Percentiles rank a stretch among this genome's conserved stretches.
Evolutionary conservation across 495 filamentous ascomycete species (phyloP).

Genomic region (Monascus purpureus): DNA sequence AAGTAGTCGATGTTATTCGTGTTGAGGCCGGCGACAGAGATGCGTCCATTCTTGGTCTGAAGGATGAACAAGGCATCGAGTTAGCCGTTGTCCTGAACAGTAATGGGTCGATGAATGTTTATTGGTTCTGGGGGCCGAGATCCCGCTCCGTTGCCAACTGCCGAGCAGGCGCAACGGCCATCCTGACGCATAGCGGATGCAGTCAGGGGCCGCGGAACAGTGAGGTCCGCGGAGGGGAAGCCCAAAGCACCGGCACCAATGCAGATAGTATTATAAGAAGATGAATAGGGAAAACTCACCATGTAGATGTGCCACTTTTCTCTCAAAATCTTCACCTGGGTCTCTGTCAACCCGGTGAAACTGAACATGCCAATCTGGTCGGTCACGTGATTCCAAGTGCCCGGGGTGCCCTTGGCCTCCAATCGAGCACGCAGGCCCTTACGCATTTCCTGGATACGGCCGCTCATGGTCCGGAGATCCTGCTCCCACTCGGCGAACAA

Average conservation of each 20-base stretch:
- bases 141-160: background rate
- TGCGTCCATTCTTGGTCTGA: constrained; percentile 87
- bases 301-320: constrained; percentile 86
- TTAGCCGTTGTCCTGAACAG: background rate
- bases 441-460: constrained; percentile 84
- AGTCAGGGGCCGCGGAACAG: too few species aligned
- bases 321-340: constrained; percentile 69
- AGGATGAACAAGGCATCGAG: background rate
- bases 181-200: too few species aligned
- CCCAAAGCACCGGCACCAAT: too few species aligned
- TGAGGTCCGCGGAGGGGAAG: too few species aligned
- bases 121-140: constrained; percentile 1
- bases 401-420: constrained; percentile 67
- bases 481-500: constrained; percentile 93
- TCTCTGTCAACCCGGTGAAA: constrained; percentile 80
- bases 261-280: too few species aligned
- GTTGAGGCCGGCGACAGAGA: constrained; percentile 92
- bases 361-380: constrained; percentile 99
- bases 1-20: constrained; percentile 84
- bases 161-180: too few species aligned
- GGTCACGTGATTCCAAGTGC: constrained; percentile 91
- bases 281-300: too few species aligned
- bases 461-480: constrained; percentile 85
- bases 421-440: constrained; percentile 58
- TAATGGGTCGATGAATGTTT: too few species aligned